Evolutionary conservation across 768 basidiomycete genomes (phyloP).

Genomic region (Nidularia sp.): DNA sequence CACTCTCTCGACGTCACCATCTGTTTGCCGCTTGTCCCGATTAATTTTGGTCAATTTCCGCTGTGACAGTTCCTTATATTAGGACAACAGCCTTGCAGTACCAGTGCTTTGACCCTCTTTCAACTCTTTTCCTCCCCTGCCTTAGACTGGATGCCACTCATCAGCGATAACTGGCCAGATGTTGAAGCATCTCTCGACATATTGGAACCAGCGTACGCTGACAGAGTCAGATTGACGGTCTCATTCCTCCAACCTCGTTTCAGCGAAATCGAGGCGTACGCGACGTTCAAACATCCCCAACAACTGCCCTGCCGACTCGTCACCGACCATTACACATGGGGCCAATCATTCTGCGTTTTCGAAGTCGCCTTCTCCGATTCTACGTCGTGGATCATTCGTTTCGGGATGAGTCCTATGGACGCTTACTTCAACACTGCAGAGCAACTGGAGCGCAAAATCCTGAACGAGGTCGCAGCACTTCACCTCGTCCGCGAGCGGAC

Average conservation of each 20-base stretch:
- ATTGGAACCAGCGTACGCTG: slow-evolving; percentile 27
- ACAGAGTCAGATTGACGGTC: slow-evolving; percentile 31
- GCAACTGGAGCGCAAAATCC: slow-evolving; percentile 38
- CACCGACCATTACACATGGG: slow-evolving; percentile 33
- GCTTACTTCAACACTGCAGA: slow-evolving; percentile 37
- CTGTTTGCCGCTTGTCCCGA: not conserved
- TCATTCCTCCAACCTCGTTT: slow-evolving; percentile 26
- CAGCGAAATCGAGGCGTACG: slow-evolving; percentile 24
- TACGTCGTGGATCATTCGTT: slow-evolving; percentile 35
- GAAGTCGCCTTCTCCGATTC: slow-evolving; percentile 28
- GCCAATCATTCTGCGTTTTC: slow-evolving; percentile 35
- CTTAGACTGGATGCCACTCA: slow-evolving; percentile 18
- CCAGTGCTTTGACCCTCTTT: not conserved
- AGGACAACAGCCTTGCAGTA: not conserved
- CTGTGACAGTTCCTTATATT: not conserved
- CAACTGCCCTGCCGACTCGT: slow-evolving; percentile 23
- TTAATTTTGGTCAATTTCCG: not conserved
- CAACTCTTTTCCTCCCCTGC: not conserved
- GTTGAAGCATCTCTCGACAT: slow-evolving; percentile 26
- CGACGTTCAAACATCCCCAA: slow-evolving; percentile 27
- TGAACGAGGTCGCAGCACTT: slow-evolving; percentile 39
- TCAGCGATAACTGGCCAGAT: slow-evolving; percentile 36
- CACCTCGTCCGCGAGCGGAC: slow-evolving; percentile 33
- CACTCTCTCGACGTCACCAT: not conserved
- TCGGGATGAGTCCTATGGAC: slow-evolving; percentile 35